Evolutionary conservation across 768 basidiomycete species (phyloP).

Genomic region (Tephrocybe rancida): DNA sequence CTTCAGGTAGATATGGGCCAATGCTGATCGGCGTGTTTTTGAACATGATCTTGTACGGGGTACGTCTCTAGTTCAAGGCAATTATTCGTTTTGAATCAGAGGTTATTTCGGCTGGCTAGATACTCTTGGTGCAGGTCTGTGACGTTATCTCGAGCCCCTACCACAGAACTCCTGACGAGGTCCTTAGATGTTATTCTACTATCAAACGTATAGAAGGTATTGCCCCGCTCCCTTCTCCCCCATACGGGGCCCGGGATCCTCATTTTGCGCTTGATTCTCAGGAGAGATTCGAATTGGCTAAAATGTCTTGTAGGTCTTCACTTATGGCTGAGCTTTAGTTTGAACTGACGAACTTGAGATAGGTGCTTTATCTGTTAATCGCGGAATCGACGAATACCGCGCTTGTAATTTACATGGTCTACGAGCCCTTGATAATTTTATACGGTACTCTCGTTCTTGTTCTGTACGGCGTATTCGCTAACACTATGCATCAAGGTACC

Average conservation of each 20-base stretch:
- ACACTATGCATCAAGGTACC: neutral
- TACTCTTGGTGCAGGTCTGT: too few relatives aligned
- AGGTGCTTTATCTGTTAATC: constrained; percentile 27
- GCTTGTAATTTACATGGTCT: constrained; percentile 23
- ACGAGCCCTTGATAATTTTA: constrained; percentile 21
- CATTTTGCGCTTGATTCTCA: neutral
- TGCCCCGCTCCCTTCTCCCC: neutral
- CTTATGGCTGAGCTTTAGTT: too few relatives aligned
- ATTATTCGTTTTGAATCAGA: too few relatives aligned
- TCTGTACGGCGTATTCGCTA: neutral
- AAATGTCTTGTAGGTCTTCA: neutral
- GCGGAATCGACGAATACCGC: constrained; percentile 24
- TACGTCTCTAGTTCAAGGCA: too few relatives aligned
- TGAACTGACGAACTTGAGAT: too few relatives aligned
- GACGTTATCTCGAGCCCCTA: too few relatives aligned
- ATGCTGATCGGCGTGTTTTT: constrained; percentile 19
- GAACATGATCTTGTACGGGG: constrained; percentile 24
- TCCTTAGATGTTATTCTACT: constrained; percentile 18
- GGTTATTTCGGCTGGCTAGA: too few relatives aligned
- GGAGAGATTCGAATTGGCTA: neutral
- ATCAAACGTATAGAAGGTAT: constrained; percentile 20
- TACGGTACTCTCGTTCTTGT: constrained; percentile 17
- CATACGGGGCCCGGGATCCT: neutral
- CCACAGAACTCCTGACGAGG: too few relatives aligned
- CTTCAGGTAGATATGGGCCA: constrained; percentile 17